phyloP scores from a whole-genome alignment of 768 basidiomycete genomes.

The Amanita rubescens region DNA sequence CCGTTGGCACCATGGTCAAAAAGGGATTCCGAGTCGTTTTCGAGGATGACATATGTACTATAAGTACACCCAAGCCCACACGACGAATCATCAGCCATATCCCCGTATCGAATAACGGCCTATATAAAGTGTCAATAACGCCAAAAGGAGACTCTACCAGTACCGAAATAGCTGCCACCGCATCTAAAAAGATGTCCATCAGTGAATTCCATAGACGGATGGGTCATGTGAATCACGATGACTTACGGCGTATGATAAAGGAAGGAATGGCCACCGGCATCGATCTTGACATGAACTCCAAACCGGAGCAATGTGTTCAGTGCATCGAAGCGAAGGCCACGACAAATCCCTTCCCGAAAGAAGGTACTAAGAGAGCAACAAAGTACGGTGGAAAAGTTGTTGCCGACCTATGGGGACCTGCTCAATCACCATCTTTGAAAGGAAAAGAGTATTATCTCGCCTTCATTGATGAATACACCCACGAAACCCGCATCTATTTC shows the following conservation, averaged over 20 bases:
- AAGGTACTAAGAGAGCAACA: constrained; percentile 19
- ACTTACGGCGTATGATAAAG: constrained; percentile 11
- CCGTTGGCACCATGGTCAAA: constrained; percentile 14
- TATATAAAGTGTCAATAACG: constrained; percentile 17
- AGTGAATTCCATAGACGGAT: constrained; percentile 19
- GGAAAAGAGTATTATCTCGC: constrained; percentile 11
- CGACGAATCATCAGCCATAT: constrained; percentile 21
- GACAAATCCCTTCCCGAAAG: constrained; percentile 15
- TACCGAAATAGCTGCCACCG: background rate
- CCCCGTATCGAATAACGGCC: constrained; percentile 24
- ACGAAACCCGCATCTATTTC: constrained; percentile 4
- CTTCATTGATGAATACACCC: constrained; percentile 13
- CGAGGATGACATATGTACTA: constrained; percentile 8
- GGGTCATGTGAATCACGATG: constrained; percentile 19
- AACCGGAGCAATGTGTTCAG: constrained; percentile 13
- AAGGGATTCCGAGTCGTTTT: constrained; percentile 13
- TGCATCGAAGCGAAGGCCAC: constrained; percentile 21
- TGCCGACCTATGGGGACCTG: constrained; percentile 21
- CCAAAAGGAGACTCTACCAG: constrained; percentile 18
- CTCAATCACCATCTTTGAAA: constrained; percentile 13
- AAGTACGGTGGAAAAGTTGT: constrained; percentile 18
- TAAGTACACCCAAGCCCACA: constrained; percentile 10
- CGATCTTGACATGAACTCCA: constrained; percentile 12
- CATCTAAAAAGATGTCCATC: constrained; percentile 9
- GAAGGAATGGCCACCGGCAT: constrained; percentile 12